Conservation (phyloP, 2,329 filamentous ascomycete species). For the Tolypocladium ophioglossoides region DNA sequence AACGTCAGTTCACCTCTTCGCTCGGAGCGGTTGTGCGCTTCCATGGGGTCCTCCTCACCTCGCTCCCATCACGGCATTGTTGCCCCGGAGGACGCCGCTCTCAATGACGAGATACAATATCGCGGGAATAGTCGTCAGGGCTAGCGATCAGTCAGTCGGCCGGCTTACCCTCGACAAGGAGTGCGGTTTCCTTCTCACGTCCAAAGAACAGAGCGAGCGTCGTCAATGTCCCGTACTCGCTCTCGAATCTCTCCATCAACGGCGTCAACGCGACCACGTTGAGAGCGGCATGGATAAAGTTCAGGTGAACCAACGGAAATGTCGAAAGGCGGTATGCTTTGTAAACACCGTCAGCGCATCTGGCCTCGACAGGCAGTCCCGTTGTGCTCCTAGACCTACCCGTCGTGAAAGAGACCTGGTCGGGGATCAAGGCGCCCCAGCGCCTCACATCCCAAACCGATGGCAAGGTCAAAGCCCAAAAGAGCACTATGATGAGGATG, state of each 20-base stretch:
- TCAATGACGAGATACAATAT: slow-evolving; percentile 73
- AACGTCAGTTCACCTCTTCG: neutral
- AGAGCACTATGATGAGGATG: slow-evolving; percentile 48
- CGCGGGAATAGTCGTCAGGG: slow-evolving; percentile 72
- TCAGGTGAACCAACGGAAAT: slow-evolving; percentile 76
- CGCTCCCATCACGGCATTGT: slow-evolving; percentile 69
- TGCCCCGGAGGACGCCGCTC: slow-evolving; percentile 56
- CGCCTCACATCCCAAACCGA: slow-evolving; percentile 59
- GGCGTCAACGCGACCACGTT: slow-evolving; percentile 75
- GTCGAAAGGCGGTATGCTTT: slow-evolving; percentile 88
- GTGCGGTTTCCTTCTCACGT: slow-evolving; percentile 48
- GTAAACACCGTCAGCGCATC: neutral
- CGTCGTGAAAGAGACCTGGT: slow-evolving; percentile 58
- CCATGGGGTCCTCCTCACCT: slow-evolving; percentile 43
- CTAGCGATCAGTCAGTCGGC: slow-evolving; percentile 27
- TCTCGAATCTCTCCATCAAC: slow-evolving; percentile 88
- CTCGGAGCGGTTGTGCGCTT: neutral
- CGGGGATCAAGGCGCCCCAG: slow-evolving; percentile 73
- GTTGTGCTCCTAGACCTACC: slow-evolving; percentile 36
- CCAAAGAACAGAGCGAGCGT: slow-evolving; percentile 83
- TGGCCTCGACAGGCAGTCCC: neutral
- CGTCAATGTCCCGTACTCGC: slow-evolving; percentile 81
- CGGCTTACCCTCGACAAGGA: neutral
- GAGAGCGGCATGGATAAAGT: slow-evolving; percentile 68
- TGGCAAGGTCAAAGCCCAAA: slow-evolving; percentile 59